Conservation (phyloP, 495 filamentous ascomycete genomes). For the Extremus antarcticus region DNA sequence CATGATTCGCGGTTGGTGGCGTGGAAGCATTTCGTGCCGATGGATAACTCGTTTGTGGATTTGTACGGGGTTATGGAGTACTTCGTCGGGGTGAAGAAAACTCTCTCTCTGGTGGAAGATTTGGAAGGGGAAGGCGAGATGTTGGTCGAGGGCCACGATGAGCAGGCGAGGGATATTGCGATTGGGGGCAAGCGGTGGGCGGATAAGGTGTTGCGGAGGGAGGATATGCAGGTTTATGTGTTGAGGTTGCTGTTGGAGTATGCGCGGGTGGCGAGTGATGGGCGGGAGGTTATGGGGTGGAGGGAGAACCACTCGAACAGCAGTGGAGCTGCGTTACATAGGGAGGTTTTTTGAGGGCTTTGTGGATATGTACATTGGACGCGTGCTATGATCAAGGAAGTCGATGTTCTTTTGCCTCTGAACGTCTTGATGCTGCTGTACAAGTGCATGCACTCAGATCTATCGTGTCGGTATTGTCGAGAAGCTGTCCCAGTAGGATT, state of each 20-base stretch:
- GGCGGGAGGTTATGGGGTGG: constrained; percentile 56
- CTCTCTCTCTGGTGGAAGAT: no score
- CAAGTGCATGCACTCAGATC: no score
- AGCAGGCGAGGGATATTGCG: constrained; percentile 51
- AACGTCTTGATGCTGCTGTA: no score
- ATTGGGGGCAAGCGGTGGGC: constrained; percentile 55
- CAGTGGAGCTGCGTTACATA: not conserved
- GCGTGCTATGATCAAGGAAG: no score
- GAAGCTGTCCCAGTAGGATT: no score
- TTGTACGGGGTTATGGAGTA: constrained; percentile 70
- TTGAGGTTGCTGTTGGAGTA: constrained; percentile 62
- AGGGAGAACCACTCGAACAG: constrained; percentile 29
- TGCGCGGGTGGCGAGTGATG: constrained; percentile 53
- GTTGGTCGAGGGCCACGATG: constrained; percentile 41
- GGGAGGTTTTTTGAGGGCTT: not conserved
- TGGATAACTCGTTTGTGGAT: constrained; percentile 72
- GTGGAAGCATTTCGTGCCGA: constrained; percentile 51
- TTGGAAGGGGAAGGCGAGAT: no score
- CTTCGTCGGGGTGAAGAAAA: constrained; percentile 65
- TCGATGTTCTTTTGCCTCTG: no score
- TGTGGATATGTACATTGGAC: not conserved
- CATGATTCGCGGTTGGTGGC: constrained; percentile 29
- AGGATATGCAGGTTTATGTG: constrained; percentile 65
- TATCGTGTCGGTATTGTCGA: no score
- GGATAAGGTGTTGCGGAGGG: constrained; percentile 51